A percentile compares a stretch with the other conserved stretches of the same genome.
phyloP scores from a whole-genome alignment of 129 eudicot genomes.

The Ambrosia trifida region DNA sequence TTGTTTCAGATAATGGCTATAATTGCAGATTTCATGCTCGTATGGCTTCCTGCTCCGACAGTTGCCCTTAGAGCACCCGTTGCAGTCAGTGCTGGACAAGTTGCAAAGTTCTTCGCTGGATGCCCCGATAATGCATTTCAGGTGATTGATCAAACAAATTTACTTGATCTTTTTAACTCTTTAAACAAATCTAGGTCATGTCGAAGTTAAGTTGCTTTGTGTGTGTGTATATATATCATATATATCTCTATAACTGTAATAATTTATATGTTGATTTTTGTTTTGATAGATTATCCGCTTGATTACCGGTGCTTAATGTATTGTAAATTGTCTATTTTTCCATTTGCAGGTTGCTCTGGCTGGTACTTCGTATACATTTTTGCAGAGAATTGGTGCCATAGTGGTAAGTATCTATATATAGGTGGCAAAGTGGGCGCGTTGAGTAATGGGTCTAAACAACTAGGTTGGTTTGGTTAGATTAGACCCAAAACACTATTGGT shows the following conservation, averaged over 20 bases:
- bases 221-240: not conserved
- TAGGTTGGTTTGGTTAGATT: not conserved
- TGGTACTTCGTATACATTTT: constrained; percentile 75
- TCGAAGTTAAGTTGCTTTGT: not conserved
- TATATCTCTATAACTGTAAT: not conserved
- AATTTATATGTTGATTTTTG: not conserved
- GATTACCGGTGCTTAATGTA: not conserved
- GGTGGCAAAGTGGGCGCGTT: not conserved
- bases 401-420: constrained; percentile 45
- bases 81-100: constrained; percentile 55
- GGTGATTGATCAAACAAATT: constrained; percentile 31
- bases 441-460: not conserved
- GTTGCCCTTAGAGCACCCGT: constrained; percentile 81
- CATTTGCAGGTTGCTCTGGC: constrained; percentile 65
- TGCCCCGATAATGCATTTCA: constrained; percentile 97
- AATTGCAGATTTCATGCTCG: constrained; percentile 97
- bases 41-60: constrained; percentile 99
- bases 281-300: not conserved
- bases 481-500: not conserved
- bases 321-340: constrained; percentile 18
- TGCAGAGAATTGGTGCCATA: constrained; percentile 86
- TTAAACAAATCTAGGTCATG: constrained; percentile 4
- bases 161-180: constrained; percentile 19
- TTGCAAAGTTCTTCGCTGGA: constrained; percentile 68
- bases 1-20: constrained; percentile 82